These are phyloP conservation scores for Diaporthe humulicola DNA, from an alignment of 2,329 filamentous ascomycete species.

Conservation along the genomic window DNA sequence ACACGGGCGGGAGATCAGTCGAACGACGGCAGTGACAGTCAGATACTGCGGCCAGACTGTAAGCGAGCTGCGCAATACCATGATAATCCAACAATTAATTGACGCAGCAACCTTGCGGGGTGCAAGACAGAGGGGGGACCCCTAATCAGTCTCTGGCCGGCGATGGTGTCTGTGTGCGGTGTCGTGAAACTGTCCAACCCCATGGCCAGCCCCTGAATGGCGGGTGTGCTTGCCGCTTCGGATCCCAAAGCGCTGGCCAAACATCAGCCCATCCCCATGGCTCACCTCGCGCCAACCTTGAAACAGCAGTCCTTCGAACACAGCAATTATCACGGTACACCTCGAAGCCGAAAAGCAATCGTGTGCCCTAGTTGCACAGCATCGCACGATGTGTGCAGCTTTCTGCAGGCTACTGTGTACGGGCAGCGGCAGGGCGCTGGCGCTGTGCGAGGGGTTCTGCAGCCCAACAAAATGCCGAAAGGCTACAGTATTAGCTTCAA, in stretches of 20 bases:
- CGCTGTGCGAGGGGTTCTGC: slow-evolving; percentile 10
- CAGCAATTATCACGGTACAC: not conserved
- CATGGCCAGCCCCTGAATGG: slow-evolving; percentile 21
- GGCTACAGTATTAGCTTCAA: not conserved
- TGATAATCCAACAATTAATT: not conserved
- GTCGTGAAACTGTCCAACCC: slow-evolving; percentile 29
- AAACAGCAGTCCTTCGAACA: not conserved
- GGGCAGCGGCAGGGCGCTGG: not conserved
- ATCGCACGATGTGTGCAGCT: slow-evolving; percentile 1
- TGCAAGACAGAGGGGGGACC: not conserved
- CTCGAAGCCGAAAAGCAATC: not conserved
- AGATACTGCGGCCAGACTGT: not conserved
- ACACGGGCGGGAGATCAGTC: not conserved
- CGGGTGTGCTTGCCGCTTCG: slow-evolving; percentile 22
- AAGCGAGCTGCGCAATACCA: not conserved
- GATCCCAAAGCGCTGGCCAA: not conserved
- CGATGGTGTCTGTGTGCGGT: slow-evolving; percentile 25
- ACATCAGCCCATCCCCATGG: not conserved
- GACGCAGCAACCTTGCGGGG: not conserved
- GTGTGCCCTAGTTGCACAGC: not conserved
- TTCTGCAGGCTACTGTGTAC: not conserved
- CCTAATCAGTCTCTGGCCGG: slow-evolving; percentile 12
- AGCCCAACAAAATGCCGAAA: slow-evolving; percentile 10
- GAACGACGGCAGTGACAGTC: not conserved
- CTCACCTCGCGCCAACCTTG: too few relatives aligned